phyloP scores from a whole-genome alignment of 257 asterid genomes.

The Penstemon newberryi region DNA sequence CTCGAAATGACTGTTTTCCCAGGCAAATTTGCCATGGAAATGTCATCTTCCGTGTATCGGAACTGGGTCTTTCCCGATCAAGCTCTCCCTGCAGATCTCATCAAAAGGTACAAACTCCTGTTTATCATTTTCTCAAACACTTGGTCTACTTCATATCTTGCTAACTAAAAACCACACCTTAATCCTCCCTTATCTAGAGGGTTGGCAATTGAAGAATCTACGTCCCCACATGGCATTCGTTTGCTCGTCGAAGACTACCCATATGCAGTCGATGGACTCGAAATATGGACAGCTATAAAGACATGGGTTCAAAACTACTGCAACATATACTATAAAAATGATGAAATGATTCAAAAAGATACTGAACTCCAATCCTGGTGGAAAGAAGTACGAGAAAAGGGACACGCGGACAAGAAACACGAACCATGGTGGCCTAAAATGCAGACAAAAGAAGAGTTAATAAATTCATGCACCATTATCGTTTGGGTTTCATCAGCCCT shows the following conservation, averaged over 20 bases:
- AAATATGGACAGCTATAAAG: slow-evolving; percentile 78
- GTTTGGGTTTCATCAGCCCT: slow-evolving; percentile 85
- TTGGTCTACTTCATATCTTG: slow-evolving; percentile 6
- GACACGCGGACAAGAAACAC: slow-evolving; percentile 70
- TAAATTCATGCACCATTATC: slow-evolving; percentile 61
- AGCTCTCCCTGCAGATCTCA: slow-evolving; percentile 78
- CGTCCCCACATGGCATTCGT: slow-evolving; percentile 59
- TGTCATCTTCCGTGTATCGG: slow-evolving; percentile 54
- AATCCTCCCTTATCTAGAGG: slow-evolving; percentile 41
- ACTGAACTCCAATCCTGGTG: slow-evolving; percentile 77
- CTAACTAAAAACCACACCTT: slow-evolving; percentile 14
- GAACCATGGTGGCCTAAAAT: slow-evolving; percentile 80
- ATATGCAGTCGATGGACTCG: slow-evolving; percentile 77
- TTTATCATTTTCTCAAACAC: slow-evolving; percentile 9
- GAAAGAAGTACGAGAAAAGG: slow-evolving; percentile 65
- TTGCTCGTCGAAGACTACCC: slow-evolving; percentile 72
- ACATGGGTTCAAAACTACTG: slow-evolving; percentile 72
- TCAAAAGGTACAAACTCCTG: slow-evolving; percentile 52
- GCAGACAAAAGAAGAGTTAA: slow-evolving; percentile 53
- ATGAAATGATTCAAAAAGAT: slow-evolving; percentile 44
- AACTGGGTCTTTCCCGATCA: slow-evolving; percentile 71
- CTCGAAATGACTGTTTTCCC: slow-evolving; percentile 64
- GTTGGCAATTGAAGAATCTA: slow-evolving; percentile 58
- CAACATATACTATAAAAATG: slow-evolving; percentile 54
- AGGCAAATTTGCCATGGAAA: slow-evolving; percentile 58